These are phyloP conservation scores for Candida sp. DNA, from an alignment of 1,139 yeast species.

Conservation along the genomic window DNA sequence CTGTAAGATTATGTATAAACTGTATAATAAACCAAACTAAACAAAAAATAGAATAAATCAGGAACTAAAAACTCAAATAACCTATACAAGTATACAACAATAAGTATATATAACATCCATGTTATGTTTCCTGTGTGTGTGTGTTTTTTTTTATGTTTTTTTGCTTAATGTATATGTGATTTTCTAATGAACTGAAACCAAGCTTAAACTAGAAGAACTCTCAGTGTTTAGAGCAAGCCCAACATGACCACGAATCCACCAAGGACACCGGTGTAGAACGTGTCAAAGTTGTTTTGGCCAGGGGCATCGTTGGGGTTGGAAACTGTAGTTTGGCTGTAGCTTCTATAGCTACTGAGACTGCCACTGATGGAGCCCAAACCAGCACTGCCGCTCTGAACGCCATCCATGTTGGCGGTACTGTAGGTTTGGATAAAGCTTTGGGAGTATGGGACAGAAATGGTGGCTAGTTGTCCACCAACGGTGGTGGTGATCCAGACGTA, in stretches of 20 bases:
- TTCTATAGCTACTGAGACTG: slow-evolving; percentile 35
- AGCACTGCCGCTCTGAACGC: slow-evolving; percentile 27
- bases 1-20: background rate
- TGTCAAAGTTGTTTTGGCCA: background rate
- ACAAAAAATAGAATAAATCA: background rate
- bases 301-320: slow-evolving; percentile 10
- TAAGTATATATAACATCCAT: no score
- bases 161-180: background rate
- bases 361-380: slow-evolving; percentile 44
- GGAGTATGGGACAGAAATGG: slow-evolving; percentile 29
- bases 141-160: background rate
- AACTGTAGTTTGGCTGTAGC: slow-evolving; percentile 35
- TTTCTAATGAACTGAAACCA: background rate
- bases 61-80: background rate
- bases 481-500: slow-evolving; percentile 42
- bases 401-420: slow-evolving; percentile 23
- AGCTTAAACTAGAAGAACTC: background rate
- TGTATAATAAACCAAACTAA: background rate
- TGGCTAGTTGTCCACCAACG: slow-evolving; percentile 29
- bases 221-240: slow-evolving; percentile 8
- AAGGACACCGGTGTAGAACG: slow-evolving; percentile 10
- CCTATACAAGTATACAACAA: no score
- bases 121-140: no score
- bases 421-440: slow-evolving; percentile 36
- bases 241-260: slow-evolving; percentile 10